Conservation (phyloP, 2,329 filamentous ascomycete genomes). For the Alternaria longipes region DNA sequence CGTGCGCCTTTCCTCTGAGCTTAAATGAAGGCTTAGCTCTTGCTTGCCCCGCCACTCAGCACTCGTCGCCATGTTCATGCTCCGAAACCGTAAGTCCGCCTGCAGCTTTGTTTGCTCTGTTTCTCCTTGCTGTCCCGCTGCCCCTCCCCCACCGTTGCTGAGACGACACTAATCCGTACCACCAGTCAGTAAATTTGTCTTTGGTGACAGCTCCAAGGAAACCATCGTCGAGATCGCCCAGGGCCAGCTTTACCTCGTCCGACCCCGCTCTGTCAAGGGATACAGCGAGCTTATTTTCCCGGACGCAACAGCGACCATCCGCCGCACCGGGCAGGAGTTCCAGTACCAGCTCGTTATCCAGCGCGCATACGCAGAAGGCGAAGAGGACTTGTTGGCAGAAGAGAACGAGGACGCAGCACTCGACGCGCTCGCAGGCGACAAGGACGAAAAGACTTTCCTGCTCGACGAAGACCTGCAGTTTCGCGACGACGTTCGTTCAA, state of each 20-base stretch:
- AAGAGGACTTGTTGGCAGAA: conserved; percentile 88
- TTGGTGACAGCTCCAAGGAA: conserved; percentile 88
- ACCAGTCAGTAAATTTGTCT: conserved; percentile 89
- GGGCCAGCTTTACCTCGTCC: conserved; percentile 96
- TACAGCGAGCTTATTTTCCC: conserved; percentile 97
- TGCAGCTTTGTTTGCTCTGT: conserved; percentile 20
- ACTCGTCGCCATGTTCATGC: conserved; percentile 51
- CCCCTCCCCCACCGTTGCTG: conserved; percentile 44
- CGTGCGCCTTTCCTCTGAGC: conserved; percentile 26
- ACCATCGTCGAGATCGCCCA: conserved; percentile 93
- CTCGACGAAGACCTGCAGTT: conserved; percentile 93
- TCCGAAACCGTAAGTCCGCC: conserved; percentile 49
- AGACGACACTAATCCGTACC: conserved; percentile 32
- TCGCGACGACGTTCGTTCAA: conserved; percentile 80
- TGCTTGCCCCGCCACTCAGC: conserved; percentile 14
- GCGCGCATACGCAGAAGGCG: conserved; percentile 95
- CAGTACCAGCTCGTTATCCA: conserved; percentile 98
- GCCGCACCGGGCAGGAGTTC: conserved; percentile 91
- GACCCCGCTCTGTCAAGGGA: conserved; percentile 92
- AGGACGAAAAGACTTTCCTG: conserved; percentile 96
- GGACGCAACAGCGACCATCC: conserved; percentile 90
- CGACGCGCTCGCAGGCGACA: conserved; percentile 78
- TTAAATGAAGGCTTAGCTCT: conserved; percentile 31
- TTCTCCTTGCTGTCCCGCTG: conserved; percentile 15
- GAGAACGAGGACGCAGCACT: conserved; percentile 84